phyloP scores from a whole-genome alignment of 2,329 filamentous ascomycete species.

The Drechslera avenae region DNA sequence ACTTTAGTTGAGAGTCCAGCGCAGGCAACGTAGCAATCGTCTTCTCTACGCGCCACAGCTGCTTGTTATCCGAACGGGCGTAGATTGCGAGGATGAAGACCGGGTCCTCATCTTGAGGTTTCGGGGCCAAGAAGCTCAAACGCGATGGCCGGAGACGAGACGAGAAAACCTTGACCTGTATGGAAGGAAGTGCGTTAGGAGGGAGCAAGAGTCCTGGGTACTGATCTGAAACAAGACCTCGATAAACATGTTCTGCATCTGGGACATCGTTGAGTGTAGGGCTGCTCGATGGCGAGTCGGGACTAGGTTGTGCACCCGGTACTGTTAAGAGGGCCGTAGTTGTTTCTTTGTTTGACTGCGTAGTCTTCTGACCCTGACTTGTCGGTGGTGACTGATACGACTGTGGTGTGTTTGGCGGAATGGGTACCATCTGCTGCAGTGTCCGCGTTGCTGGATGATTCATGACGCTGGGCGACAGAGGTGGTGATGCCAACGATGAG shows the following conservation, averaged over 20 bases:
- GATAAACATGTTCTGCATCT: conserved; percentile 64
- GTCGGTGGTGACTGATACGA: conserved; percentile 62
- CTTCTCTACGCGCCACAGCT: conserved; percentile 95
- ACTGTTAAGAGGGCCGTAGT: conserved; percentile 36
- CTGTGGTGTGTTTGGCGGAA: conserved; percentile 72
- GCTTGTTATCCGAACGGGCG: conserved; percentile 73
- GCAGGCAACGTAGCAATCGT: conserved; percentile 80
- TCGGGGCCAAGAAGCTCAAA: conserved; percentile 79
- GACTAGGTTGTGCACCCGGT: conserved; percentile 41
- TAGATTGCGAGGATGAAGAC: conserved; percentile 91
- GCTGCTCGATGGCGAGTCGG: conserved; percentile 39
- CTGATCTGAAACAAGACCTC: conserved; percentile 80
- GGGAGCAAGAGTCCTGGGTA: conserved; percentile 84
- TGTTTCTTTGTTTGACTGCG: conserved; percentile 31
- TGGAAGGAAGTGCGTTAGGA: conserved; percentile 84
- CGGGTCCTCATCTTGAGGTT: conserved; percentile 84
- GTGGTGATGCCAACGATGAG: conserved; percentile 65
- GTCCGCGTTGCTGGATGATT: conserved; percentile 71
- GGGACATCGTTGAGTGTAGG: conserved; percentile 36
- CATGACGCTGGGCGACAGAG: conserved; percentile 66
- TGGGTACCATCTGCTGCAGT: conserved; percentile 72
- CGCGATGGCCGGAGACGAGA: conserved; percentile 93
- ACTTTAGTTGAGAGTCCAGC: conserved; percentile 80
- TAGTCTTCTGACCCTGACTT: conserved; percentile 46
- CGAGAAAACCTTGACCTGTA: conserved; percentile 86